A percentile compares a stretch with the other conserved stretches of the same genome.
phyloP scores from a whole-genome alignment of 2,329 filamentous ascomycete genomes.

The Alternaria infectoria region DNA sequence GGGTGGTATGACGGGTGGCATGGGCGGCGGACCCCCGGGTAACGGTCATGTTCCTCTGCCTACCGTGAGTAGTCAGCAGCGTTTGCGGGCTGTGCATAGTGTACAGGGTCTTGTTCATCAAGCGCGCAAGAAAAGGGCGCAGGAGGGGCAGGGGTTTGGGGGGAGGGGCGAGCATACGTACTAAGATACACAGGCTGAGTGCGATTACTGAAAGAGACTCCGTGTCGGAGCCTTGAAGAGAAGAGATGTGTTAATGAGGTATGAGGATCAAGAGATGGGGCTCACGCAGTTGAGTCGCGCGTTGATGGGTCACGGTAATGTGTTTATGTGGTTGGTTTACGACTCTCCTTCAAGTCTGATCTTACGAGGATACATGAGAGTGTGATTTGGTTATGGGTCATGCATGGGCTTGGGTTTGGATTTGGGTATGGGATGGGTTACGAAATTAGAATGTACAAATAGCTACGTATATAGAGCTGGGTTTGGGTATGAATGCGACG shows the following conservation, averaged over 20 bases:
- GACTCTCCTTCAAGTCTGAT: neutral
- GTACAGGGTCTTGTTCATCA: neutral
- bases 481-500: neutral
- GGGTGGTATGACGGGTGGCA: neutral
- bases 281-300: no score
- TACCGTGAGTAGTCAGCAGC: neutral
- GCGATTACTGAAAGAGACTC: neutral
- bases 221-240: neutral
- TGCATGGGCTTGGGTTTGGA: neutral
- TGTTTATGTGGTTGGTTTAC: neutral
- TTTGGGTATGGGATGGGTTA: neutral
- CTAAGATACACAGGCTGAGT: neutral
- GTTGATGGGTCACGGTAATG: slow-evolving; percentile 1
- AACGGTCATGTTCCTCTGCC: neutral
- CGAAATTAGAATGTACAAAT: neutral
- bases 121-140: neutral
- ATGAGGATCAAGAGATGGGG: neutral
- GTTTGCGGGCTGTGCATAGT: neutral
- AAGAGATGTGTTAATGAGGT: neutral
- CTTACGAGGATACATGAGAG: neutral
- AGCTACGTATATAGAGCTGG: neutral
- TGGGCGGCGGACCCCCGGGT: neutral
- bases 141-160: slow-evolving; percentile 3
- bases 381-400: neutral
- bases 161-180: slow-evolving; percentile 7